Evolutionary conservation across 176 grass and related monocot genomes (phyloP).

Genomic region (Elymus sibiricus): DNA sequence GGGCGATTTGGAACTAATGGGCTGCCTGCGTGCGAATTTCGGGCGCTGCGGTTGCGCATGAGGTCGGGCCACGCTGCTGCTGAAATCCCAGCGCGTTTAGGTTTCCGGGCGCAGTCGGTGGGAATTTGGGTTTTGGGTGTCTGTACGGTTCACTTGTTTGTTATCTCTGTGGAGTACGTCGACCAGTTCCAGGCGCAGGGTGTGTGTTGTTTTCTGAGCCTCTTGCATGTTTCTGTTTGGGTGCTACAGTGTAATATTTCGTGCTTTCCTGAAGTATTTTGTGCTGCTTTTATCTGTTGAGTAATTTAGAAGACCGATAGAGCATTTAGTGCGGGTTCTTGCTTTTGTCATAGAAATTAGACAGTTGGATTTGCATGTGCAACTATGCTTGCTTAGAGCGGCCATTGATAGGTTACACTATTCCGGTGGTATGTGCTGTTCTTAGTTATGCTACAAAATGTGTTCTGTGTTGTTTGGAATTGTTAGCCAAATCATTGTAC

Average conservation of each 20-base stretch:
- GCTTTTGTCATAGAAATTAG: not conserved
- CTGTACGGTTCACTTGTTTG: not conserved
- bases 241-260: not conserved
- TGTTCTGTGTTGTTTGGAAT: not conserved
- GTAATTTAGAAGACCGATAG: not conserved
- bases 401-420: not conserved
- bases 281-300: not conserved
- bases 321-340: not conserved
- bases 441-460: not conserved
- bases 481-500: not conserved
- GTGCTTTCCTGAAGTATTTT: not conserved
- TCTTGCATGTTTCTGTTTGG: not conserved
- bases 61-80: not conserved
- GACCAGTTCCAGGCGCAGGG: rapidly evolving
- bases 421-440: not conserved
- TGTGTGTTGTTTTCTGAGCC: not conserved
- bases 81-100: not conserved
- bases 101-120: too few relatives aligned
- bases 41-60: not conserved
- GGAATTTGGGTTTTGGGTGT: not conserved
- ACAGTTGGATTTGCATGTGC: not conserved
- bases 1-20: not conserved
- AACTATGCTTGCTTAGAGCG: not conserved
- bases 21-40: too few relatives aligned
- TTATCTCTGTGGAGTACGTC: not conserved